Conservation (phyloP, 108 stramenopile genomes). For the Thalassiosira profunda region DNA sequence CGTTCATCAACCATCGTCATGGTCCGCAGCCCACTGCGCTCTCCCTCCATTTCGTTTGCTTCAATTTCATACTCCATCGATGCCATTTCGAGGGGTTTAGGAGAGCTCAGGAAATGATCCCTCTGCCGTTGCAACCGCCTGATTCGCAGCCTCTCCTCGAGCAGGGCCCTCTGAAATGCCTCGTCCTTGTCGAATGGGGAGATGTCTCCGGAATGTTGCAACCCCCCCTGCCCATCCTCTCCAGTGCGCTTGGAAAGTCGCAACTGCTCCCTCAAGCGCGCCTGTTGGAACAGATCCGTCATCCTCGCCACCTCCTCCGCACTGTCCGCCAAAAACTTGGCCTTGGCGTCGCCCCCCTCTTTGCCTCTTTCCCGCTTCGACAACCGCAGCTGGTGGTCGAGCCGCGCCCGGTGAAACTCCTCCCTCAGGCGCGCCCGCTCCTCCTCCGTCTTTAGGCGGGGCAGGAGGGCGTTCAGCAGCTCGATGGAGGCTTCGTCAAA, state of each 20-base stretch:
- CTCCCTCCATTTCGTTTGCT: constrained; percentile 2
- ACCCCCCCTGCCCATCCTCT: not conserved
- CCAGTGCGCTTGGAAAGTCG: not conserved
- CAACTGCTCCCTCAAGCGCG: constrained; percentile 14
- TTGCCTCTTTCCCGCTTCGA: not conserved
- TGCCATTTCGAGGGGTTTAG: constrained; percentile 3
- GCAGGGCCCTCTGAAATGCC: constrained; percentile 22
- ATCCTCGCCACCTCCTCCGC: not conserved
- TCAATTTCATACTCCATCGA: not conserved
- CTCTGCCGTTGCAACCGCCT: not conserved
- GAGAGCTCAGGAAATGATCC: too few species aligned
- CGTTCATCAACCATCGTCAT: constrained; percentile 16
- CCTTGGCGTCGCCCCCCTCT: not conserved
- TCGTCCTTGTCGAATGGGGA: constrained; percentile 11
- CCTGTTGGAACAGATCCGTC: constrained; percentile 1
- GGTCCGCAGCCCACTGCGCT: not conserved
- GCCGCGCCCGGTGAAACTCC: constrained; percentile 26
- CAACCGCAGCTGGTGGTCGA: constrained; percentile 11
- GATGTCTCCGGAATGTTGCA: not conserved
- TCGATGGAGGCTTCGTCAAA: not conserved
- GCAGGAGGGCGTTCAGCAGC: constrained; percentile 25
- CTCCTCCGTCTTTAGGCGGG: not conserved
- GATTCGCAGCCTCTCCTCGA: constrained; percentile 12
- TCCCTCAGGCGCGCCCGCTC: constrained; percentile 13
- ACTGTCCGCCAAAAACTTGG: not conserved